Percentiles rank a stretch among this genome's conserved stretches.
These are phyloP conservation scores for Macrolepiota albuminosa DNA, from an alignment of 768 basidiomycete species.

Conservation along the genomic window DNA sequence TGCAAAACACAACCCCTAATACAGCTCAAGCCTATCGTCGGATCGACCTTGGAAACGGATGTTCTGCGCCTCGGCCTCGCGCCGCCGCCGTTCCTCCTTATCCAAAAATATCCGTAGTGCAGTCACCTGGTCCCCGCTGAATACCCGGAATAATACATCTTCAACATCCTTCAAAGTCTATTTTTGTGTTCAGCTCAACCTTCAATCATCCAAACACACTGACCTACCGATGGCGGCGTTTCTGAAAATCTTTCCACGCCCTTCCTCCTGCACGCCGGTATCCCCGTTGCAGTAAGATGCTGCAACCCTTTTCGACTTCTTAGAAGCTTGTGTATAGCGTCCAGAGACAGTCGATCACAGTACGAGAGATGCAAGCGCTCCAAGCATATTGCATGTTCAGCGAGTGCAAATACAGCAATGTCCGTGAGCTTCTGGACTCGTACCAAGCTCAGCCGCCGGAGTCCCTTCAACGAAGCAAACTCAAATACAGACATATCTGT, in stretches of 20 bases:
- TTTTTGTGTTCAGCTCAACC: neutral
- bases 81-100: conserved; percentile 57
- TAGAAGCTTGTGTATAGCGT: conserved; percentile 68
- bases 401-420: conserved; percentile 72
- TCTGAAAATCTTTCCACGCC: conserved; percentile 80
- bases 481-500: conserved; percentile 86
- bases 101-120: conserved; percentile 66
- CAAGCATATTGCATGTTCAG: conserved; percentile 62
- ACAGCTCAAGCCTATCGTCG: conserved; percentile 61
- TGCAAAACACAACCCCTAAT: conserved; percentile 28
- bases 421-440: conserved; percentile 83
- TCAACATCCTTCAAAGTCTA: conserved; percentile 68
- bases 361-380: conserved; percentile 85
- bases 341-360: conserved; percentile 76
- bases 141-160: conserved; percentile 77
- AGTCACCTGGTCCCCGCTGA: conserved; percentile 61
- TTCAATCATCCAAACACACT: conserved; percentile 9
- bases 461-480: conserved; percentile 59
- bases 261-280: conserved; percentile 64
- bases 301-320: conserved; percentile 54
- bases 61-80: conserved; percentile 54
- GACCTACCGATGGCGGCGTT: conserved; percentile 54
- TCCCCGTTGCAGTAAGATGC: conserved; percentile 77
- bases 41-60: conserved; percentile 56
- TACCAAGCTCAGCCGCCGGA: conserved; percentile 76